A percentile compares a stretch with the other conserved stretches of the same genome.
Evolutionary conservation across 352 stramenopile genomes (phyloP).

Genomic region (Phytophthora agathidicida): DNA sequence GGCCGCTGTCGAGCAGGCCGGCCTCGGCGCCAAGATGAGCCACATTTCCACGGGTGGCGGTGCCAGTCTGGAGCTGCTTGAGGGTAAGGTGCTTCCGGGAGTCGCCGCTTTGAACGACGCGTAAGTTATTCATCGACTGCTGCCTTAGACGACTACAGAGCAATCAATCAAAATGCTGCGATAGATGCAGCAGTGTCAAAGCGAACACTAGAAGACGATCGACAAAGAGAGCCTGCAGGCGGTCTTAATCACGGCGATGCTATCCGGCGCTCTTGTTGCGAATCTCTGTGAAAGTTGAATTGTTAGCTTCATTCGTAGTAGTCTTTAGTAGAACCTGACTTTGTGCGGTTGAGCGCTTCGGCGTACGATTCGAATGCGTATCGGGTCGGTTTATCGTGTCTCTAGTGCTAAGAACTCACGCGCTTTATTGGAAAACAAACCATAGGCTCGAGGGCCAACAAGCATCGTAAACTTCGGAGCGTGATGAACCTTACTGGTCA

Average conservation of each 20-base stretch:
- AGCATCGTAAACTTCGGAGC: too few relatives aligned
- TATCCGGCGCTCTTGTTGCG: not conserved
- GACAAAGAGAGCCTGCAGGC: constrained; percentile 1
- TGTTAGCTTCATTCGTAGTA: constrained; percentile 11
- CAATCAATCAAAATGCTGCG: constrained; percentile 19
- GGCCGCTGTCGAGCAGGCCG: constrained; percentile 94
- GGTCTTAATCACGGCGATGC: too few relatives aligned
- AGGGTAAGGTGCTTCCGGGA: constrained; percentile 98
- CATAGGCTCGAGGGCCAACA: too few relatives aligned
- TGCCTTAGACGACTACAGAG: constrained; percentile 1
- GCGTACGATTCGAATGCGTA: too few relatives aligned
- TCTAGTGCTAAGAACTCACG: too few relatives aligned
- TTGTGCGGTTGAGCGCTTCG: too few relatives aligned
- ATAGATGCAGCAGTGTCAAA: constrained; percentile 12
- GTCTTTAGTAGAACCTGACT: too few relatives aligned
- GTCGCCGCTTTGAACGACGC: constrained; percentile 92
- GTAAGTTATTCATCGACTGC: constrained; percentile 30
- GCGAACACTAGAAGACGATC: constrained; percentile 1
- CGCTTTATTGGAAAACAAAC: too few relatives aligned
- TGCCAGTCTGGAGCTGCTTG: constrained; percentile 98
- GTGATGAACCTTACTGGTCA: too few relatives aligned
- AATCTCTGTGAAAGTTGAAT: constrained; percentile 28
- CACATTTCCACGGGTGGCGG: constrained; percentile 99
- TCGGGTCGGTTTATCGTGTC: too few relatives aligned
- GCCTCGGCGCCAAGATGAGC: constrained; percentile 93